phyloP scores from a whole-genome alignment of 1,284 basidiomycete genomes.

The Microstroma glucosiphilum region DNA sequence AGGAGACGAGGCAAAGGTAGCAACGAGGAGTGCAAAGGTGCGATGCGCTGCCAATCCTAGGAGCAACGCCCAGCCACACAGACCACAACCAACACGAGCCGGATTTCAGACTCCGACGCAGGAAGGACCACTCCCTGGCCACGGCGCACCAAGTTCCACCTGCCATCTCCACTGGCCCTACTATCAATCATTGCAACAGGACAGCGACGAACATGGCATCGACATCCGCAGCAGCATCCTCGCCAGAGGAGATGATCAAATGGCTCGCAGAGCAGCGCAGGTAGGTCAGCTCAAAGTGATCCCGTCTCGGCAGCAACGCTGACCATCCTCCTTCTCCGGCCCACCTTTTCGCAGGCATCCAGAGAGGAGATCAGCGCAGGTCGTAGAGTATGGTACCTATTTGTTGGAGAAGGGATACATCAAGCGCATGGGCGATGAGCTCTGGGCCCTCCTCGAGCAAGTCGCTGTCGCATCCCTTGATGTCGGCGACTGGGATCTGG shows the following conservation, averaged over 20 bases:
- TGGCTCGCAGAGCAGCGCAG: conserved; percentile 37
- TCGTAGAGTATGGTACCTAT: conserved; percentile 61
- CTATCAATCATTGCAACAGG: too few relatives aligned
- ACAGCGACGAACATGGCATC: background rate
- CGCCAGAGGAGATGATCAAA: conserved; percentile 19
- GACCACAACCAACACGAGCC: too few relatives aligned
- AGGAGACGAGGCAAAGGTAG: too few relatives aligned
- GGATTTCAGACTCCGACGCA: too few relatives aligned
- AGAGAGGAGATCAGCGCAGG: conserved; percentile 63
- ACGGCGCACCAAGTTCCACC: too few relatives aligned
- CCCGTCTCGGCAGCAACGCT: background rate
- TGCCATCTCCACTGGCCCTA: too few relatives aligned
- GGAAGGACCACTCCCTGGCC: too few relatives aligned
- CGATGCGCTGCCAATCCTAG: too few relatives aligned
- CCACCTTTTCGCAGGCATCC: conserved; percentile 17
- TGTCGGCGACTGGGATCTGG: conserved; percentile 68
- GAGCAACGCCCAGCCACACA: too few relatives aligned
- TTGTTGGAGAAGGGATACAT: conserved; percentile 55
- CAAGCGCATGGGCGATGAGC: conserved; percentile 54
- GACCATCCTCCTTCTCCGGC: background rate
- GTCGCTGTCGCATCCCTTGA: conserved; percentile 80
- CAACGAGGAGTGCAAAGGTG: too few relatives aligned
- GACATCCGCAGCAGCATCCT: background rate
- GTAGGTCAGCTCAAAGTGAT: too few relatives aligned
- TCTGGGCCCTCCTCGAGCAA: conserved; percentile 81